phyloP scores from a whole-genome alignment of 176 grass and related monocot species.

The Tillandsia fasciculata region DNA sequence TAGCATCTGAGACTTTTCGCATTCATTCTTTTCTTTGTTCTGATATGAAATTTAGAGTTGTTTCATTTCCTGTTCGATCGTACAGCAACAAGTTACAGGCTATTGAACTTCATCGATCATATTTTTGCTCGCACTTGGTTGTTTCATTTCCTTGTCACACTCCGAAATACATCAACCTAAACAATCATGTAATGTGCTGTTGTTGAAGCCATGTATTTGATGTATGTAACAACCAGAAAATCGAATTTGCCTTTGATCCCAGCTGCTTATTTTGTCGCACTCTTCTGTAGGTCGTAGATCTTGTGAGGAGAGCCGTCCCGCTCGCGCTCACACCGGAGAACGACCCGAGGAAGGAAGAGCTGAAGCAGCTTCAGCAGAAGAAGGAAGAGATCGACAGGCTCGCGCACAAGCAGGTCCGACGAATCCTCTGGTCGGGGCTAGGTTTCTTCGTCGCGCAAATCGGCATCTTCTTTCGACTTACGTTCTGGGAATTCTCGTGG shows the following conservation, averaged over 20 bases:
- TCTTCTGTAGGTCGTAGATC: conserved; percentile 62
- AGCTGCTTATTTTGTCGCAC: background rate
- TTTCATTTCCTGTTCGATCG: background rate
- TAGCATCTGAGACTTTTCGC: no score
- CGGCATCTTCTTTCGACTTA: conserved; percentile 84
- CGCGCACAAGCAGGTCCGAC: conserved; percentile 82
- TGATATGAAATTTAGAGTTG: background rate
- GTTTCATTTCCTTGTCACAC: no score
- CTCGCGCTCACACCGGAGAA: conserved; percentile 51
- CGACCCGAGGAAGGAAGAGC: conserved; percentile 82
- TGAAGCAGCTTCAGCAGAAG: conserved; percentile 52
- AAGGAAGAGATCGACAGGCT: conserved; percentile 76
- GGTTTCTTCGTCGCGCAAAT: conserved; percentile 65
- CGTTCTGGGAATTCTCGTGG: conserved; percentile 99
- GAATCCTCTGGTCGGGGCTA: conserved; percentile 77
- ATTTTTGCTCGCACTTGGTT: no score
- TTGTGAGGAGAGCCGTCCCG: conserved; percentile 68
- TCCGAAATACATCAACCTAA: background rate
- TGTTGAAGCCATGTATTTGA: no score
- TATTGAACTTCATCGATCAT: no score
- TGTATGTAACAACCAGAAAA: background rate
- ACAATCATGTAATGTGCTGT: background rate
- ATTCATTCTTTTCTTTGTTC: background rate
- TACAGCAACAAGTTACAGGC: no score
- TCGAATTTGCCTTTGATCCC: background rate